These are phyloP conservation scores for Nannochloropsis salina DNA, from an alignment of 108 stramenopile species.

Conservation along the genomic window DNA sequence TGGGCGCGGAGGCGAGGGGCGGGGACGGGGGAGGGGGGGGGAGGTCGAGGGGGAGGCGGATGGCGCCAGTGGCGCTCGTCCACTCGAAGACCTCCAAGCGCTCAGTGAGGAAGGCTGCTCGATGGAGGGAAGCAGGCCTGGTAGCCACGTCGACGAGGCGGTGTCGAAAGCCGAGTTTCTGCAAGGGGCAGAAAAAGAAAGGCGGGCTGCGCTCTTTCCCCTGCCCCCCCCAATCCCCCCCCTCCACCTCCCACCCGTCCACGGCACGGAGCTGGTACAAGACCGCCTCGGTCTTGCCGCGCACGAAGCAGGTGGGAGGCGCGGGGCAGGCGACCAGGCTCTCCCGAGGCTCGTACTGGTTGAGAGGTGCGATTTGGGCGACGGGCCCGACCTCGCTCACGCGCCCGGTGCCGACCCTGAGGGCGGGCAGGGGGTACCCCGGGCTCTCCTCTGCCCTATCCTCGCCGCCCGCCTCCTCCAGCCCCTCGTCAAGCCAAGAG, in stretches of 20 bases:
- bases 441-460: not conserved
- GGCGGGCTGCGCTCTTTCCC: not conserved
- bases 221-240: too few relatives aligned
- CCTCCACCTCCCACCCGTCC: too few relatives aligned
- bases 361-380: not conserved
- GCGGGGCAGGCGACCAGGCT: not conserved
- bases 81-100: not conserved
- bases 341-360: not conserved
- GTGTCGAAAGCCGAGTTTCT: not conserved
- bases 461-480: not conserved
- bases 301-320: not conserved
- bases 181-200: not conserved
- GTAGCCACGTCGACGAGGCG: not conserved
- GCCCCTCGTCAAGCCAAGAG: not conserved
- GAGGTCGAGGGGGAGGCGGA: not conserved
- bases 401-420: too few relatives aligned
- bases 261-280: not conserved
- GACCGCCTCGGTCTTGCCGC: not conserved
- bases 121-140: not conserved
- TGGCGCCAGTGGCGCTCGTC: constrained; percentile 19
- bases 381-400: not conserved
- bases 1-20: too few relatives aligned
- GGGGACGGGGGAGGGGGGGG: not conserved
- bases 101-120: not conserved
- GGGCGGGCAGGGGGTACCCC: too few relatives aligned